phyloP scores from a whole-genome alignment of 1,139 yeast species.

The Blastobotrys apis region DNA sequence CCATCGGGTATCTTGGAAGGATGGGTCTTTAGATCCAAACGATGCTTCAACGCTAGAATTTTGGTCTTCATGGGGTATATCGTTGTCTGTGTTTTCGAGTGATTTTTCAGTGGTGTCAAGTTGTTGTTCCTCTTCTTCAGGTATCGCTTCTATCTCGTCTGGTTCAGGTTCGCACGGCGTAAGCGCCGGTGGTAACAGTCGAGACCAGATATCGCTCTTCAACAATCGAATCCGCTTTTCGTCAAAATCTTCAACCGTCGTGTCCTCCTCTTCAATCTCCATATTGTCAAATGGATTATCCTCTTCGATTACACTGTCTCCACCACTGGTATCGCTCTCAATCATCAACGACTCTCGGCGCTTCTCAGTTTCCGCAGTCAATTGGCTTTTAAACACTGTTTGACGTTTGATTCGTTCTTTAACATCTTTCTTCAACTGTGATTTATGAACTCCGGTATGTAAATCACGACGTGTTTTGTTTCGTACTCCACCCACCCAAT shows the following conservation, averaged over 20 bases:
- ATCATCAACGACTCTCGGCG: not conserved
- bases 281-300: no score
- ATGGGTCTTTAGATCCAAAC: no score
- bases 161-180: not conserved
- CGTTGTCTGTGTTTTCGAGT: no score
- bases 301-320: no score
- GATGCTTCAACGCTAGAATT: no score
- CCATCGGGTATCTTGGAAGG: no score
- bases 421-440: not conserved
- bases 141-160: not conserved
- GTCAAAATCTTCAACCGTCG: conserved; percentile 3
- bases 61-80: no score
- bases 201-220: conserved; percentile 1
- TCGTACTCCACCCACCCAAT: not conserved
- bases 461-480: no score
- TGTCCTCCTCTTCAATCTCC: no score
- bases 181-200: not conserved
- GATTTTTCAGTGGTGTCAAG: no score
- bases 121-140: not conserved
- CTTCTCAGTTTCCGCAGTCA: not conserved
- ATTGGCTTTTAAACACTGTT: not conserved
- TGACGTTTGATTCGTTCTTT: not conserved
- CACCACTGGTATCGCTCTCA: no score
- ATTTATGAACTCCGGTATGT: not conserved
- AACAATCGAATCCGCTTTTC: not conserved